Percentiles rank a stretch among this genome's conserved stretches.
Conservation (phyloP, 2,329 filamentous ascomycete species). For the Diaporthe humulicola region DNA sequence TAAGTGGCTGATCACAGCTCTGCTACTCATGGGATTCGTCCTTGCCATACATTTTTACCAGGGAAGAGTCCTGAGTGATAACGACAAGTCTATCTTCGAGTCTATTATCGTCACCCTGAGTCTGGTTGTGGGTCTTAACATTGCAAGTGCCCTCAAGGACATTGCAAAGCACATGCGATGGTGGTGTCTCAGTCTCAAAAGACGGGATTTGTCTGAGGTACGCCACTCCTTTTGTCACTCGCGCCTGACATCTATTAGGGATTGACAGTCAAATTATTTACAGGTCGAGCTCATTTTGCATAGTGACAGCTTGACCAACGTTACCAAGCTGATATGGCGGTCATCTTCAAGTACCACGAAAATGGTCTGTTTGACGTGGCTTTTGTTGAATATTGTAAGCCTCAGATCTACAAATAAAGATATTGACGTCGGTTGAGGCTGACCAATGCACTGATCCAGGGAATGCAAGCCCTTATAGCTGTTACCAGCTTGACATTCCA, state of each 20-base stretch:
- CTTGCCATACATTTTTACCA: slow-evolving; percentile 7
- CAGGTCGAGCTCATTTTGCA: slow-evolving; percentile 18
- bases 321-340: slow-evolving; percentile 9
- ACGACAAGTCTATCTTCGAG: slow-evolving; percentile 1
- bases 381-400: slow-evolving; percentile 10
- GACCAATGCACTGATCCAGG: background rate
- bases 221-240: background rate
- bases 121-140: slow-evolving; percentile 9
- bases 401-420: too few species aligned
- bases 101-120: slow-evolving; percentile 3
- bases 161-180: slow-evolving; percentile 6
- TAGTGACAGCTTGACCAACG: slow-evolving; percentile 13
- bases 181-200: slow-evolving; percentile 10
- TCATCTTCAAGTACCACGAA: background rate
- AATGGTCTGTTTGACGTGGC: background rate
- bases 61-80: background rate
- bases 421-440: background rate
- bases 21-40: background rate
- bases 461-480: slow-evolving; percentile 14
- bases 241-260: background rate
- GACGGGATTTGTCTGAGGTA: background rate
- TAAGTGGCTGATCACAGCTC: slow-evolving; percentile 13
- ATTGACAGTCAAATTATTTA: background rate
- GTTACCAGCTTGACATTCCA: slow-evolving; percentile 10
- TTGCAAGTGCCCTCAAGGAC: slow-evolving; percentile 11